Conservation (phyloP, 2,329 filamentous ascomycete species). For the Penicillium aurantiogriseum region DNA sequence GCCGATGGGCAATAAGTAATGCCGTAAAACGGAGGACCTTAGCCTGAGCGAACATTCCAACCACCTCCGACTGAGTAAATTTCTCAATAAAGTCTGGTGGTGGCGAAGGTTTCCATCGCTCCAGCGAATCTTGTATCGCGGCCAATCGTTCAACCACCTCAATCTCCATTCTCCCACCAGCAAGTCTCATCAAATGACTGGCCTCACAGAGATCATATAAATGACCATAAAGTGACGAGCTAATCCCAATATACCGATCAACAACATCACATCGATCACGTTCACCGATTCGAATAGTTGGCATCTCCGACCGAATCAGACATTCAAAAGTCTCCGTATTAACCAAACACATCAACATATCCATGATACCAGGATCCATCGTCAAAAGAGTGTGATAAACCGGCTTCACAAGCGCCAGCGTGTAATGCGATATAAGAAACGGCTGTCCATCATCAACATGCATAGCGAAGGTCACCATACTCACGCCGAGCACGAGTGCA, state of each 20-base stretch:
- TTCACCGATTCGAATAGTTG: conserved; percentile 12
- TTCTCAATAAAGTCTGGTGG: conserved; percentile 7
- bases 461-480: conserved; percentile 21
- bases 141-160: neutral
- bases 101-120: conserved; percentile 7
- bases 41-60: conserved; percentile 12
- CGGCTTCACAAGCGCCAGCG: conserved; percentile 12
- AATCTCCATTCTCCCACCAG: neutral
- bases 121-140: neutral
- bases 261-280: neutral
- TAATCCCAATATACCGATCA: conserved; percentile 18
- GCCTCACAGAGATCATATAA: conserved; percentile 16
- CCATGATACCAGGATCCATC: conserved; percentile 8
- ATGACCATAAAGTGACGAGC: conserved; percentile 9
- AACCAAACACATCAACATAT: conserved; percentile 18
- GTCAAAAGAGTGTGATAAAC: neutral
- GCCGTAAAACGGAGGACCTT: conserved; percentile 10
- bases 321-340: conserved; percentile 20
- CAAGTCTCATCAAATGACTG: neutral
- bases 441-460: conserved; percentile 18
- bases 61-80: conserved; percentile 9
- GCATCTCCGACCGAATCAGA: conserved; percentile 10
- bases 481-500: conserved; percentile 11
- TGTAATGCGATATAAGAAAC: conserved; percentile 16
- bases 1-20: conserved; percentile 14